Conservation (phyloP, 257 asterid species). For the Oldenlandia corymbosa region DNA sequence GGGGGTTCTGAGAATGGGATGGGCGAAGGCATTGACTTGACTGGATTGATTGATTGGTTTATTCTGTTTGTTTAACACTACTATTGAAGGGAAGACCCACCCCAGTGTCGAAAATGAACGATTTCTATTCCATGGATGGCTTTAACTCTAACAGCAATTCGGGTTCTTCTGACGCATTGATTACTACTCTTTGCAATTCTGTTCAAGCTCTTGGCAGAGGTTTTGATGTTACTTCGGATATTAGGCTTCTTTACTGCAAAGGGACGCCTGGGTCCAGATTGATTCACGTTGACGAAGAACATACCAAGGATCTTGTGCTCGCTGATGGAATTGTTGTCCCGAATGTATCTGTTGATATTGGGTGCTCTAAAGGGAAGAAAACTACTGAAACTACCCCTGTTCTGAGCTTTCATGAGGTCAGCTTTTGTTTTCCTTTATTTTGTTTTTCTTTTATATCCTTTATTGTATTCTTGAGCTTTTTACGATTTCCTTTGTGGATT, state of each 20-base stretch:
- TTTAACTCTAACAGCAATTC: conserved; percentile 1
- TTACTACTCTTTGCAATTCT: conserved; percentile 77
- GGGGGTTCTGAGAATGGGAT: background rate
- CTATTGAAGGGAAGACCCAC: too few species aligned
- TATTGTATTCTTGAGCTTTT: background rate
- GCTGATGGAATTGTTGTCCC: conserved; percentile 57
- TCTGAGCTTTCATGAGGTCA: conserved; percentile 76
- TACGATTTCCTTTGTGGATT: background rate
- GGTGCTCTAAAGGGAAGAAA: conserved; percentile 38
- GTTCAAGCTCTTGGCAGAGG: conserved; percentile 98
- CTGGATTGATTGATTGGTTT: background rate
- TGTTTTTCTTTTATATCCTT: background rate
- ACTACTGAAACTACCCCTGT: conserved; percentile 59
- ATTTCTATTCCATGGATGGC: conserved; percentile 16
- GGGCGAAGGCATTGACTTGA: too few species aligned
- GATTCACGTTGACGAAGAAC: conserved; percentile 58
- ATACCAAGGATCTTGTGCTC: conserved; percentile 45
- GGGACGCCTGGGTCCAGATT: conserved; percentile 86
- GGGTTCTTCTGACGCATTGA: conserved; percentile 45
- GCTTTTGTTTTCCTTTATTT: background rate
- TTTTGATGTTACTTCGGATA: conserved; percentile 95
- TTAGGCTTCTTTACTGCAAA: conserved; percentile 86
- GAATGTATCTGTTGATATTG: conserved; percentile 78
- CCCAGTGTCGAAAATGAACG: background rate
- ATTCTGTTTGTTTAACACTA: too few species aligned